Base-by-base conservation (phyloP, 129 eudicot species). In the Flaveria trinervia region DNA sequence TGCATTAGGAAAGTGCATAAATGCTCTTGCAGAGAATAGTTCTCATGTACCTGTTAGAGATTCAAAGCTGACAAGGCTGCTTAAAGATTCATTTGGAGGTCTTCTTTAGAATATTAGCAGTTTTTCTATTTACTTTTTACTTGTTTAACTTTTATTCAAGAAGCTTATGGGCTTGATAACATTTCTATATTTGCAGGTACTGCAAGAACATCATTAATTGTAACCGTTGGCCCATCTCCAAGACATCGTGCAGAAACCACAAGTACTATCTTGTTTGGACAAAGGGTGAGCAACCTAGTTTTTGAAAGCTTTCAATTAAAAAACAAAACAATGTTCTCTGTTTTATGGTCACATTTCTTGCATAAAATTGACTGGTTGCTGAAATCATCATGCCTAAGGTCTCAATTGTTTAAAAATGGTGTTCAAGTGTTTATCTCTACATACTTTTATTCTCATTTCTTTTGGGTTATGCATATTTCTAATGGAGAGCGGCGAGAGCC, bases 31-130 rank as follows among this genome's bases (percentile, higher is more conserved):
- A 70, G 99, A 95, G 80, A 95, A 92, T 81, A 92, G 99, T 46
- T 62, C 99, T 80, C 99, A 95, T 88, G 99, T 95, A 48, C 99
- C 99, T 45, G 95, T 95, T 82, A 96, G 99, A 76, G 99, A 95
- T 84, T 95, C 99, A 22, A 95, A 95, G 81, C 89, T 95, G 77
- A 95, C 99, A 5, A 91, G 99, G 85, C 84, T 95, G 77, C 99
- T 95, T 65, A 95, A 84, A 84, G 99, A 95, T 92, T 95, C 99
- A 74, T 95, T 95, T 92, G 99, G 99, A 88, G 99, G 99, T 85
- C 87, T n/a, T 73, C 60, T 17, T 61, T 26, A 20, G 7, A 48
- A 45, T 65, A 12, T 18, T 33, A 70, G 45, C 70, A 65, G 48
- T 55, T 64, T 15, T 5, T 60, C 41, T 25, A 17, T 62, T 65